Percentiles rank a stretch among this genome's conserved stretches.
Evolutionary conservation across 768 basidiomycete species (phyloP).

Genomic region (Xanthoconium purpureum): DNA sequence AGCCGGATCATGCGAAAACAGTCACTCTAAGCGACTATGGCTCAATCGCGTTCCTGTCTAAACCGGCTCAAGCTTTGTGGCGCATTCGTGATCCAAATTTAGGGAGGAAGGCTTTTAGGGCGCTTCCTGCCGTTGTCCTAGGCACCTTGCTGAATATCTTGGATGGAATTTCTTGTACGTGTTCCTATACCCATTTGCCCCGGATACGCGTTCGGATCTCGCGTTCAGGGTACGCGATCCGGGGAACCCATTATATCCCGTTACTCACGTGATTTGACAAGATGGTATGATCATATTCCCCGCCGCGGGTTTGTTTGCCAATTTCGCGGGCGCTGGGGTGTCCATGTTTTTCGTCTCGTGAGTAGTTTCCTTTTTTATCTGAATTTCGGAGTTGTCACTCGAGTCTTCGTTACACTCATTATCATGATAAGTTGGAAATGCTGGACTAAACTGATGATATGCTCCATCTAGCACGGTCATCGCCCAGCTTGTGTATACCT

Average conservation of each 20-base stretch:
- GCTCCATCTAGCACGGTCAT: slow-evolving; percentile 54
- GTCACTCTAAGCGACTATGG: slow-evolving; percentile 7
- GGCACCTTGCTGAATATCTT: slow-evolving; percentile 86
- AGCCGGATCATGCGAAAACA: slow-evolving; percentile 7
- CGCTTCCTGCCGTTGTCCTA: slow-evolving; percentile 81
- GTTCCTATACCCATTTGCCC: neutral
- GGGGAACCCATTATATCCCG: neutral
- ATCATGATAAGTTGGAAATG: neutral
- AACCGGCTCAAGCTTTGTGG: slow-evolving; percentile 7
- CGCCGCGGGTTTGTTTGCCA: slow-evolving; percentile 70
- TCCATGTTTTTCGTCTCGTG: slow-evolving; percentile 93
- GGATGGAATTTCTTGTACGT: slow-evolving; percentile 88
- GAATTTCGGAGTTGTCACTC: neutral
- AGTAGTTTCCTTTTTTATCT: slow-evolving; percentile 24
- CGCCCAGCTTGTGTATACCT: slow-evolving; percentile 79
- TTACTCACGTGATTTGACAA: slow-evolving; percentile 26
- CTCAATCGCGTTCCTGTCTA: slow-evolving; percentile 2
- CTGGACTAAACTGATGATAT: neutral
- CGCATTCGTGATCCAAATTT: slow-evolving; percentile 18
- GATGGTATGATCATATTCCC: slow-evolving; percentile 98
- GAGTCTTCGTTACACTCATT: neutral
- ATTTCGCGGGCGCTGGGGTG: slow-evolving; percentile 84
- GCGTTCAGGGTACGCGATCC: slow-evolving; percentile 2
- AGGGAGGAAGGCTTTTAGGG: slow-evolving; percentile 28
- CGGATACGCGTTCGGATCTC: neutral